Conservation (phyloP, 1,139 yeast genomes). For the Kurtzmaniella natalensis region DNA sequence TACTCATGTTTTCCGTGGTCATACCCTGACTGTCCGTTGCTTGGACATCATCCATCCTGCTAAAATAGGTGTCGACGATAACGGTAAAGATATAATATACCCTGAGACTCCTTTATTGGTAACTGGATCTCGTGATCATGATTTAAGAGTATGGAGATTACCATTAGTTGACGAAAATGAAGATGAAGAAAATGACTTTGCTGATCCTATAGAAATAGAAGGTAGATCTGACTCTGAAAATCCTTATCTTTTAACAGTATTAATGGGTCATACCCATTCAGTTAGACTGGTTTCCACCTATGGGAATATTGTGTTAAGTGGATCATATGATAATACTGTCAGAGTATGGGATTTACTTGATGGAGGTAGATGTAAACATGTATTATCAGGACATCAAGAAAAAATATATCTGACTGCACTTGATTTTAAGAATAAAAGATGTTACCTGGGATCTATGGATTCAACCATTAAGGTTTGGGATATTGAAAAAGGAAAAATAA, state of each 20-base stretch:
- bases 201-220: conserved; percentile 22
- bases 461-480: conserved; percentile 89
- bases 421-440: conserved; percentile 69
- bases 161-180: conserved; percentile 53
- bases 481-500: conserved; percentile 64
- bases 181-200: conserved; percentile 24
- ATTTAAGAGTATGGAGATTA: conserved; percentile 83
- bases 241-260: conserved; percentile 70
- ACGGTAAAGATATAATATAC: conserved; percentile 59
- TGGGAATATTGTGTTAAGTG: conserved; percentile 81
- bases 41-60: conserved; percentile 76
- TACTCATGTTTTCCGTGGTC: conserved; percentile 86
- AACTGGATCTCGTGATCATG: conserved; percentile 89
- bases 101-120: conserved; percentile 66
- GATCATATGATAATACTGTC: conserved; percentile 86
- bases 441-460: conserved; percentile 93
- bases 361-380: conserved; percentile 67
- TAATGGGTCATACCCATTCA: conserved; percentile 81
- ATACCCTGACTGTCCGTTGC: conserved; percentile 89
- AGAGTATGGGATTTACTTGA: conserved; percentile 85
- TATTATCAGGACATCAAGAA: conserved; percentile 79
- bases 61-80: conserved; percentile 52
- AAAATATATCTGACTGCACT: conserved; percentile 83
- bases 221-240: conserved; percentile 31
- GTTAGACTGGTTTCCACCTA: conserved; percentile 87